Evolutionary conservation across 805 yeast species (phyloP).

Genomic region (Saccharomyces jurei): DNA sequence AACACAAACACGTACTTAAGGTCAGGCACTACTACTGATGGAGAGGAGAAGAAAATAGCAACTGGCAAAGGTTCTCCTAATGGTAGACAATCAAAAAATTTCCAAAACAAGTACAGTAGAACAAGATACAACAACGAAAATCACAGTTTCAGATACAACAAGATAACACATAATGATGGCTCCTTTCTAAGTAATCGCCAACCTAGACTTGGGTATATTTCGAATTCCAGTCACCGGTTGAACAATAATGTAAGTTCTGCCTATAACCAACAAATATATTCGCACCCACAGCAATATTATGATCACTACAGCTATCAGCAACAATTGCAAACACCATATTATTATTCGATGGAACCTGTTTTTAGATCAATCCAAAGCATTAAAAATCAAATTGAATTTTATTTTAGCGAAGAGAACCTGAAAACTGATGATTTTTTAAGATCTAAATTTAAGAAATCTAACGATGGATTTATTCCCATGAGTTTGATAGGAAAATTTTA

Average conservation of each 20-base stretch:
- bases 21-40: background rate
- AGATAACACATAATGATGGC: background rate
- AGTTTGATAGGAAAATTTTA: constrained; percentile 58
- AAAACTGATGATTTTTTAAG: constrained; percentile 64
- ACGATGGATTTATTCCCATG: constrained; percentile 65
- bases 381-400: constrained; percentile 61
- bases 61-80: background rate
- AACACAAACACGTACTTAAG: background rate
- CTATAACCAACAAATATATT: constrained; percentile 1
- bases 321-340: constrained; percentile 1
- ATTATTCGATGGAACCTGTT: constrained; percentile 2
- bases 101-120: background rate
- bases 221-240: background rate
- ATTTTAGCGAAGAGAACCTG: constrained; percentile 73
- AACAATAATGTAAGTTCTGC: background rate
- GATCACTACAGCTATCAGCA: background rate
- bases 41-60: background rate
- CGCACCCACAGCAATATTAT: constrained; percentile 2
- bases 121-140: background rate
- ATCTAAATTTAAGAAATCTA: constrained; percentile 34
- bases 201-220: background rate
- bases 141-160: background rate
- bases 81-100: background rate
- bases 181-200: background rate
- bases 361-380: constrained; percentile 1